phyloP scores from a whole-genome alignment of 2,329 filamentous ascomycete genomes.

The Niveomyces coronatus region DNA sequence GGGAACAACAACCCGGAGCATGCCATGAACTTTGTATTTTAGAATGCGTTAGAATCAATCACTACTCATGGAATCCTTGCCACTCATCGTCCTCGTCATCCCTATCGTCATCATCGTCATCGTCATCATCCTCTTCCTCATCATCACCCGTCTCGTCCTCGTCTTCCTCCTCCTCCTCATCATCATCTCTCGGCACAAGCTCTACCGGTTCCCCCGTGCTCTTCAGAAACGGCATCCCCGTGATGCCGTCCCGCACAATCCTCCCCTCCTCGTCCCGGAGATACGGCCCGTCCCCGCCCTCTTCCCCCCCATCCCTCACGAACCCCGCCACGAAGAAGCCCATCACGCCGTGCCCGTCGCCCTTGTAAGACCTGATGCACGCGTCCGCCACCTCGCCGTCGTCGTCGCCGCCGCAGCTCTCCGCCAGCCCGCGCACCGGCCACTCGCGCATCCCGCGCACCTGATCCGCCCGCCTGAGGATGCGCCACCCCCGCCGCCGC shows the following conservation, averaged over 20 bases:
- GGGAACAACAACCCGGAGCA: no score
- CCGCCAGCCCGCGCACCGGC: slow-evolving; percentile 52
- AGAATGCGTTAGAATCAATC: no score
- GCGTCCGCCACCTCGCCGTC: slow-evolving; percentile 52
- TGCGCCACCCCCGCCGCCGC: slow-evolving; percentile 59
- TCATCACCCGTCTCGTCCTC: slow-evolving; percentile 13
- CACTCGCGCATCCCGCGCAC: slow-evolving; percentile 66
- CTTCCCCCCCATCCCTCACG: slow-evolving; percentile 29
- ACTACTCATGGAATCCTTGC: slow-evolving; percentile 16
- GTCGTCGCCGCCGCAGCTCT: slow-evolving; percentile 39
- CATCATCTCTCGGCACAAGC: slow-evolving; percentile 13
- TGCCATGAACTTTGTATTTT: no score
- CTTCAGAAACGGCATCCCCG: slow-evolving; percentile 28
- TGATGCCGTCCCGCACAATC: slow-evolving; percentile 33
- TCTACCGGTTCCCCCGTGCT: slow-evolving; percentile 23
- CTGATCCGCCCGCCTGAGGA: slow-evolving; percentile 64
- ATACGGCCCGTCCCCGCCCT: slow-evolving; percentile 35
- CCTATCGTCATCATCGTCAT: neutral
- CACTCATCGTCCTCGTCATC: neutral
- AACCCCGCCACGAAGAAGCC: slow-evolving; percentile 95
- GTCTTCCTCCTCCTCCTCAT: slow-evolving; percentile 12
- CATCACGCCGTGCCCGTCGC: slow-evolving; percentile 75
- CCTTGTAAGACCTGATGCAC: slow-evolving; percentile 74
- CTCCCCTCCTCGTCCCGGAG: slow-evolving; percentile 44
- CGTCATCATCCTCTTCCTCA: slow-evolving; percentile 20